phyloP scores from a whole-genome alignment of 805 yeast genomes.

The Sugiyamaella valdiviana region DNA sequence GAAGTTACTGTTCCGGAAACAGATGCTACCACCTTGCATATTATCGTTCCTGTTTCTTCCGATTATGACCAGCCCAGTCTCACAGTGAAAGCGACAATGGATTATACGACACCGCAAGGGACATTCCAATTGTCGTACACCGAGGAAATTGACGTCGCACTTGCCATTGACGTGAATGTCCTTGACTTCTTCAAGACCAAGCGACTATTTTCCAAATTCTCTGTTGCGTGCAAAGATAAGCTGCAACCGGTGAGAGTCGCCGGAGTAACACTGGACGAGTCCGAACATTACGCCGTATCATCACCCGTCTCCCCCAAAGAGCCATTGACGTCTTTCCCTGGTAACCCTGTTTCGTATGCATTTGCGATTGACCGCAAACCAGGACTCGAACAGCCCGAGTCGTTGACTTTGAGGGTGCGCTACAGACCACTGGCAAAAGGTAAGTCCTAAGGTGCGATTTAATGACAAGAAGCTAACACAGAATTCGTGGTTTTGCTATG shows the following conservation, averaged over 20 bases:
- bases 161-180: constrained; percentile 67
- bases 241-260: constrained; percentile 50
- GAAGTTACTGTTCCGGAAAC: constrained; percentile 11
- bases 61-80: constrained; percentile 23
- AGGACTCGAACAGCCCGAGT: constrained; percentile 11
- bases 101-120: constrained; percentile 22
- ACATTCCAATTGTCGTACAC: constrained; percentile 20
- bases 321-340: constrained; percentile 49
- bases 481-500: constrained; percentile 1
- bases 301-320: constrained; percentile 25
- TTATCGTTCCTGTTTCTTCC: constrained; percentile 26
- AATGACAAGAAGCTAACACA: not conserved
- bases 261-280: constrained; percentile 37
- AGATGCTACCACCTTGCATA: constrained; percentile 6
- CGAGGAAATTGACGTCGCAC: constrained; percentile 42
- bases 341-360: constrained; percentile 62
- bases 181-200: constrained; percentile 65
- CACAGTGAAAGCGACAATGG: constrained; percentile 23
- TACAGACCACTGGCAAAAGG: constrained; percentile 22
- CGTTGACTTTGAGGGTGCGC: constrained; percentile 14
- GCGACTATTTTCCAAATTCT: constrained; percentile 58
- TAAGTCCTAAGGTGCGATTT: not conserved
- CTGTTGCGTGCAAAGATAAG: constrained; percentile 52
- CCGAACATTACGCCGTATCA: constrained; percentile 31
- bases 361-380: constrained; percentile 45